Conservation (phyloP, 148 eudicot species). For the Amaranthus cruentus region DNA sequence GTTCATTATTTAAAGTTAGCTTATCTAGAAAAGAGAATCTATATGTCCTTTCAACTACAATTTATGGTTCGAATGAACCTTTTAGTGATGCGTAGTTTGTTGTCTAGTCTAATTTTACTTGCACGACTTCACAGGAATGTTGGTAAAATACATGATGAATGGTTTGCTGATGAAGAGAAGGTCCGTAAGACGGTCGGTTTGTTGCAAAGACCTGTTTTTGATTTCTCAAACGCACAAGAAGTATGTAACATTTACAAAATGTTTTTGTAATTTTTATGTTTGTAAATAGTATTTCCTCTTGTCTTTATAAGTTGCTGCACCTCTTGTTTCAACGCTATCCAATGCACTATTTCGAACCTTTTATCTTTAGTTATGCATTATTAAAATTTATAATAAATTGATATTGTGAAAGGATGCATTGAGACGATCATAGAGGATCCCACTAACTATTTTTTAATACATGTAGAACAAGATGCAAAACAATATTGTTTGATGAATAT, state of each 20-base stretch:
- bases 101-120: conserved; percentile 5
- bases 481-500: too few species aligned
- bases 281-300: too few species aligned
- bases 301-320: too few species aligned
- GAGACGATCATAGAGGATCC: too few species aligned
- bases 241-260: conserved; percentile 22
- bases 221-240: conserved; percentile 45
- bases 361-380: too few species aligned
- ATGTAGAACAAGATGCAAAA: too few species aligned
- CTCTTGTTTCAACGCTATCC: too few species aligned
- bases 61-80: conserved; percentile 8
- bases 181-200: conserved; percentile 74
- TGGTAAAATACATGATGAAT: conserved; percentile 80
- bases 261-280: neutral
- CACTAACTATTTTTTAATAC: too few species aligned
- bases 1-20: neutral
- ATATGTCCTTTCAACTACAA: neutral
- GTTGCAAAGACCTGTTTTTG: conserved; percentile 41
- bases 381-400: too few species aligned
- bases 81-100: neutral
- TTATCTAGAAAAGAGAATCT: too few species aligned
- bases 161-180: conserved; percentile 87
- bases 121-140: conserved; percentile 60
- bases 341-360: too few species aligned
- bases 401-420: too few species aligned